These are phyloP conservation scores for Gracilaria gracilis DNA, from an alignment of 23 red algal genomes.

Conservation along the genomic window DNA sequence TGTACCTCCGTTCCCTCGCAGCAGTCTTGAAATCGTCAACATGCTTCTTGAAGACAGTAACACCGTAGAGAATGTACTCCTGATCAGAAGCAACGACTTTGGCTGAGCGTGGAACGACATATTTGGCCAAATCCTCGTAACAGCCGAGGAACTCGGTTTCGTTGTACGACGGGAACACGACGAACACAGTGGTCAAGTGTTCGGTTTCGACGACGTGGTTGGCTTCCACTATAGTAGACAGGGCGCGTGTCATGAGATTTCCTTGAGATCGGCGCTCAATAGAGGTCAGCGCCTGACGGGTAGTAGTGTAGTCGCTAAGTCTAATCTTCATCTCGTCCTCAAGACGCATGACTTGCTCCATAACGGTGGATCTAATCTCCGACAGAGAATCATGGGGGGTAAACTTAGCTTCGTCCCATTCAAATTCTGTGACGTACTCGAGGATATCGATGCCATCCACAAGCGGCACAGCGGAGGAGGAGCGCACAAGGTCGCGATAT, in stretches of 20 bases:
- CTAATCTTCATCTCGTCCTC: slow-evolving; percentile 93
- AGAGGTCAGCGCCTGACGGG: slow-evolving; percentile 72
- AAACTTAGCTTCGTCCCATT: slow-evolving; percentile 93
- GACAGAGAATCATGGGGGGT: slow-evolving; percentile 70
- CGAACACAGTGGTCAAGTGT: slow-evolving; percentile 86
- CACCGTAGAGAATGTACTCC: slow-evolving; percentile 79
- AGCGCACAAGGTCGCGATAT: slow-evolving; percentile 69
- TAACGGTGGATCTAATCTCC: slow-evolving; percentile 62
- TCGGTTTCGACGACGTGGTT: slow-evolving; percentile 81
- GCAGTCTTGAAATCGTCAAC: slow-evolving; percentile 80
- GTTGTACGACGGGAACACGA: slow-evolving; percentile 81
- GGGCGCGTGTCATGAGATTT: slow-evolving; percentile 78
- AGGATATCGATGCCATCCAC: slow-evolving; percentile 68
- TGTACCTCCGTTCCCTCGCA: slow-evolving; percentile 87
- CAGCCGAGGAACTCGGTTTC: slow-evolving; percentile 56
- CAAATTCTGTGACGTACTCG: slow-evolving; percentile 83
- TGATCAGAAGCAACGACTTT: slow-evolving; percentile 66
- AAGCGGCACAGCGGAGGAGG: slow-evolving; percentile 29
- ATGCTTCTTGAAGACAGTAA: slow-evolving; percentile 81
- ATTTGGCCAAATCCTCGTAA: slow-evolving; percentile 72
- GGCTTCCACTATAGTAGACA: slow-evolving; percentile 74
- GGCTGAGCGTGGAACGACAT: slow-evolving; percentile 86
- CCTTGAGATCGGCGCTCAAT: slow-evolving; percentile 76
- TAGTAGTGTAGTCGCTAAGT: slow-evolving; percentile 60
- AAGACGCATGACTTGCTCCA: slow-evolving; percentile 78